Conservation (phyloP, 306 rosid genomes). For the Cucumis cinereus region DNA sequence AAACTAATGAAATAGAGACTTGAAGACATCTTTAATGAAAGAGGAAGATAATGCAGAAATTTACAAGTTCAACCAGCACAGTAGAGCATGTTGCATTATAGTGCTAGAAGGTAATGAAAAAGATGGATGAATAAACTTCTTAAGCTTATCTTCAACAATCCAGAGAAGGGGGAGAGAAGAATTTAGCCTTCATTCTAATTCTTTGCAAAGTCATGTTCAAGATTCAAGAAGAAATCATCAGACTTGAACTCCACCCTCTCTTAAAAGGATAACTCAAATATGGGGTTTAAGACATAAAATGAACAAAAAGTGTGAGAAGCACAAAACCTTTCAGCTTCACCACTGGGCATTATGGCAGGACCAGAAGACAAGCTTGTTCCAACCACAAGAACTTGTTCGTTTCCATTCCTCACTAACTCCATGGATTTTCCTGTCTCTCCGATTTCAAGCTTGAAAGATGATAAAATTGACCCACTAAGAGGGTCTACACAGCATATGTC, state of each 20-base stretch:
- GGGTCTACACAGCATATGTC: conserved; percentile 89
- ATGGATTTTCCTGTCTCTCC: conserved; percentile 90
- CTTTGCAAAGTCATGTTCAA: not conserved
- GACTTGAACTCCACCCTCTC: not conserved
- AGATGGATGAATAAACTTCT: not conserved
- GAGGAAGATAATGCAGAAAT: not conserved
- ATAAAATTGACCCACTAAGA: conserved; percentile 56
- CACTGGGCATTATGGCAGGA: conserved; percentile 66
- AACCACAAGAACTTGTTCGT: conserved; percentile 70
- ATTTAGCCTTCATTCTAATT: not conserved
- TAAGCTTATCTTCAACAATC: not conserved
- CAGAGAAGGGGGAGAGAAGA: not conserved
- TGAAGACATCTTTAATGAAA: not conserved
- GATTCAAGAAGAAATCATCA: not conserved
- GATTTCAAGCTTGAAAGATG: conserved; percentile 61
- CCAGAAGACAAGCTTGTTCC: conserved; percentile 81
- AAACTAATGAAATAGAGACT: conserved; percentile 7
- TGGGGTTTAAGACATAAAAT: not conserved
- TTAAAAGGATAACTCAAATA: not conserved
- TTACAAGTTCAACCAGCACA: not conserved
- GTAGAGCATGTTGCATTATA: not conserved
- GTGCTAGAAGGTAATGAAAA: not conserved
- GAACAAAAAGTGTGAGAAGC: conserved; percentile 9
- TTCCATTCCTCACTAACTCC: conserved; percentile 70
- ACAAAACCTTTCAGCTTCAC: conserved; percentile 78